Evolutionary conservation across 2,329 filamentous ascomycete species (phyloP).

Genomic region (Pleochaeta shiraiana): DNA sequence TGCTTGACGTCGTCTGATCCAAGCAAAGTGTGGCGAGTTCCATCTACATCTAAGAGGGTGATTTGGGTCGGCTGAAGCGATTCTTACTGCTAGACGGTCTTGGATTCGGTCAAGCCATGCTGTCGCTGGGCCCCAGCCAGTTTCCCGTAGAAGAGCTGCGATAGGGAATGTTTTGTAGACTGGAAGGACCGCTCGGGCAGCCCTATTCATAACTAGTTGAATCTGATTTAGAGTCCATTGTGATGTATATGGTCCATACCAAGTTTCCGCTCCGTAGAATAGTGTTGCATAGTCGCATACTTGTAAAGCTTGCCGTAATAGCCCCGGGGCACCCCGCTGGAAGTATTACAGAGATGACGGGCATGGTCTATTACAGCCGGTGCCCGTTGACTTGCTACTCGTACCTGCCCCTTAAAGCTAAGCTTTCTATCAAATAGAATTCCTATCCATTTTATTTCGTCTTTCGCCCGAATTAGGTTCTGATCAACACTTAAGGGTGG

Average conservation of each 20-base stretch:
- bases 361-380: background rate
- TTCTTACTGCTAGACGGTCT: background rate
- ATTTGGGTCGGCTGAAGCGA: slow-evolving; percentile 1
- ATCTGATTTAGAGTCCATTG: background rate
- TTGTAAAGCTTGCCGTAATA: background rate
- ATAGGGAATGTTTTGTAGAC: background rate
- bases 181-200: background rate
- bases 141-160: background rate
- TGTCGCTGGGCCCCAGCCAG: background rate
- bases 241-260: background rate
- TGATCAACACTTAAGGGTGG: background rate
- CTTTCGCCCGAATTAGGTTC: background rate
- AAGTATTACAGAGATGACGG: background rate
- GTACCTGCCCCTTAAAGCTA: background rate
- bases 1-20: background rate
- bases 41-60: background rate
- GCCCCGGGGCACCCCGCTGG: background rate
- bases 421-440: background rate
- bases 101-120: background rate
- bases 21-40: background rate
- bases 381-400: background rate
- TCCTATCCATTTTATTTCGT: background rate
- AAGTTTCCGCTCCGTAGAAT: background rate
- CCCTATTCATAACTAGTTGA: background rate
- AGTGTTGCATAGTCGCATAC: background rate